These are phyloP conservation scores for Sugiyamaella paludigena DNA, from an alignment of 1,139 yeast genomes.

Conservation along the genomic window DNA sequence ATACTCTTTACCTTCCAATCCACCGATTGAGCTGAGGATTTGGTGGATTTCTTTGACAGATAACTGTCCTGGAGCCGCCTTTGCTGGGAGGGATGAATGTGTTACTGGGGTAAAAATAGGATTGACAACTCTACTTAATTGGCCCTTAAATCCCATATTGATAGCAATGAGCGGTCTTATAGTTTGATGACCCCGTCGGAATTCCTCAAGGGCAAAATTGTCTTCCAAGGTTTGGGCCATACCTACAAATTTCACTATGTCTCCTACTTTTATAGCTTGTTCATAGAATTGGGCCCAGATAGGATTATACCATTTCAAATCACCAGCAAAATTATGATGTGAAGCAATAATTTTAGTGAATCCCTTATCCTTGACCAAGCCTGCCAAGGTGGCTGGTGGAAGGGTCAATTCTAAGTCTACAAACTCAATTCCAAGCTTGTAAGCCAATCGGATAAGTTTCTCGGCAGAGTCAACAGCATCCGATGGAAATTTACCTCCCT, in stretches of 20 bases:
- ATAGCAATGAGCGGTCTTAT: constrained; percentile 72
- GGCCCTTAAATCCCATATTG: constrained; percentile 77
- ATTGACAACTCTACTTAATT: constrained; percentile 75
- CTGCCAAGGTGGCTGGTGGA: constrained; percentile 44
- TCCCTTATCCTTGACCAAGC: constrained; percentile 49
- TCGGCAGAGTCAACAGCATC: constrained; percentile 48
- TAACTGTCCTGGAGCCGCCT: constrained; percentile 79
- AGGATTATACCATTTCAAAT: constrained; percentile 59
- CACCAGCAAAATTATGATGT: constrained; percentile 68
- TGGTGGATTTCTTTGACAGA: constrained; percentile 54
- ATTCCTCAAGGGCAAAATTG: constrained; percentile 66
- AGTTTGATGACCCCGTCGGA: constrained; percentile 47
- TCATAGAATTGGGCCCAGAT: constrained; percentile 75
- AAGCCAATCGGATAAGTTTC: constrained; percentile 57
- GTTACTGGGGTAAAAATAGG: constrained; percentile 79
- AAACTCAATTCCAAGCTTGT: constrained; percentile 57
- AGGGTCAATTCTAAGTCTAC: constrained; percentile 52
- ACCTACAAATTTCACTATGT: constrained; percentile 82
- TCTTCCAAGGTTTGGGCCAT: constrained; percentile 62
- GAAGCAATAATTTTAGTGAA: constrained; percentile 77
- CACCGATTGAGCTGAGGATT: constrained; percentile 62
- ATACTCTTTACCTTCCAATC: constrained; percentile 53
- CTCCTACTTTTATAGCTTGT: constrained; percentile 65
- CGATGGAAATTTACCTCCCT: constrained; percentile 80
- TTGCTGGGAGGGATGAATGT: constrained; percentile 57